Conservation (phyloP, 2,329 filamentous ascomycete species). For the Colletotrichum orbiculare region DNA sequence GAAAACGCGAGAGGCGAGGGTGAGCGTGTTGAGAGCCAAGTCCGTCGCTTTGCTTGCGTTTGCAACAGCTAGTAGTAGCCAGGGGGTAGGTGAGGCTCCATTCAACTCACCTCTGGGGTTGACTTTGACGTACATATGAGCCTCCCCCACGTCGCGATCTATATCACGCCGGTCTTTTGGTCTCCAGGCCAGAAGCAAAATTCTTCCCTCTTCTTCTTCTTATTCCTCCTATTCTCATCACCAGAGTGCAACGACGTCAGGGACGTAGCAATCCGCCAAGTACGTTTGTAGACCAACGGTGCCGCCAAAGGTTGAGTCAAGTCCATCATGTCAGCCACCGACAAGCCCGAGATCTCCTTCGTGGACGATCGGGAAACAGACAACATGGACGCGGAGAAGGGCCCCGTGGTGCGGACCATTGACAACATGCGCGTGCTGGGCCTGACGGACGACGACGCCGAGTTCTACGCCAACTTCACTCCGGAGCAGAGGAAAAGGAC, state of each 20-base stretch:
- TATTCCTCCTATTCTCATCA: neutral
- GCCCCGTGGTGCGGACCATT: constrained; percentile 39
- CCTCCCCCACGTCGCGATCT: constrained; percentile 6
- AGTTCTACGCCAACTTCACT: constrained; percentile 42
- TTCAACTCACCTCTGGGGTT: neutral
- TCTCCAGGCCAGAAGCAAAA: constrained; percentile 20
- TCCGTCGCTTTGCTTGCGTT: neutral
- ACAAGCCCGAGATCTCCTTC: constrained; percentile 41
- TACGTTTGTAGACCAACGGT: neutral
- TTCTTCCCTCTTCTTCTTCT: constrained; percentile 10
- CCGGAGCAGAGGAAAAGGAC: constrained; percentile 40
- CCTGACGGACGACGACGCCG: constrained; percentile 42
- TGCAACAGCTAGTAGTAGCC: neutral
- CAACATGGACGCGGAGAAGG: constrained; percentile 37
- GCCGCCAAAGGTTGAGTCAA: neutral
- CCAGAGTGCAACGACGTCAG: constrained; percentile 1
- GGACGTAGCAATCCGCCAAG: neutral
- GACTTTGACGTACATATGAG: constrained; percentile 15
- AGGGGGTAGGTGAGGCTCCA: neutral
- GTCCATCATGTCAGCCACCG: constrained; percentile 20
- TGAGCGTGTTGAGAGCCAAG: neutral
- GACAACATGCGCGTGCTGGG: constrained; percentile 46
- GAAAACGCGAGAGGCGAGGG: neutral
- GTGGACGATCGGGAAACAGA: constrained; percentile 38
- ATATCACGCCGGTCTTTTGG: neutral